These are phyloP conservation scores for Collybiopsis confluens DNA, from an alignment of 768 basidiomycete species.

Conservation along the genomic window DNA sequence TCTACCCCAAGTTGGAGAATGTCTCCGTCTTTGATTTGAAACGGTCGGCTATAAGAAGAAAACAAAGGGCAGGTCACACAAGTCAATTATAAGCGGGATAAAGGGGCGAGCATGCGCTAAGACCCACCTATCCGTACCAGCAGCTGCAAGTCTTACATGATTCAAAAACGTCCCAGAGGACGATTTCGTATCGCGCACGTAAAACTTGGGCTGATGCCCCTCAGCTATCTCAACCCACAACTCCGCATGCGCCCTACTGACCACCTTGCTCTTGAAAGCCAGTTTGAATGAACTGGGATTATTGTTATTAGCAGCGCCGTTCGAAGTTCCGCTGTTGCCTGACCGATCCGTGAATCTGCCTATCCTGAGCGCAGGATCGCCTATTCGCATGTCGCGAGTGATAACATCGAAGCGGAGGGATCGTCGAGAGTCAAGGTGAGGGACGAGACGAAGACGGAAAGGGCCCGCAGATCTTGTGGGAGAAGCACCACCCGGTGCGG, in stretches of 20 bases:
- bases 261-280: slow-evolving; percentile 94
- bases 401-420: slow-evolving; percentile 92
- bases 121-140: slow-evolving; percentile 73
- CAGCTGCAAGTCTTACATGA: slow-evolving; percentile 80
- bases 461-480: neutral
- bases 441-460: slow-evolving; percentile 83
- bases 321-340: slow-evolving; percentile 61
- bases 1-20: slow-evolving; percentile 94
- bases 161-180: slow-evolving; percentile 94
- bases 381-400: slow-evolving; percentile 72
- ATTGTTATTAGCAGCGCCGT: slow-evolving; percentile 59
- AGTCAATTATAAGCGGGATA: too few species aligned
- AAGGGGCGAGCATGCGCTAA: too few species aligned
- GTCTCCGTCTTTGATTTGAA: slow-evolving; percentile 87
- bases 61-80: too few species aligned
- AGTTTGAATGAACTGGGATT: slow-evolving; percentile 44
- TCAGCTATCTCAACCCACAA: slow-evolving; percentile 80
- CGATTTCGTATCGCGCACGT: slow-evolving; percentile 85
- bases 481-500: slow-evolving; percentile 4
- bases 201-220: slow-evolving; percentile 74
- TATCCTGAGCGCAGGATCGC: slow-evolving; percentile 73
- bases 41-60: slow-evolving; percentile 25
- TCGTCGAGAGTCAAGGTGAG: slow-evolving; percentile 87
- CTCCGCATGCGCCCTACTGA: slow-evolving; percentile 91
- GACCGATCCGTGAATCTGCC: slow-evolving; percentile 92